phyloP scores from a whole-genome alignment of 2,329 filamentous ascomycete species.

The Colletotrichum tamarilloi region DNA sequence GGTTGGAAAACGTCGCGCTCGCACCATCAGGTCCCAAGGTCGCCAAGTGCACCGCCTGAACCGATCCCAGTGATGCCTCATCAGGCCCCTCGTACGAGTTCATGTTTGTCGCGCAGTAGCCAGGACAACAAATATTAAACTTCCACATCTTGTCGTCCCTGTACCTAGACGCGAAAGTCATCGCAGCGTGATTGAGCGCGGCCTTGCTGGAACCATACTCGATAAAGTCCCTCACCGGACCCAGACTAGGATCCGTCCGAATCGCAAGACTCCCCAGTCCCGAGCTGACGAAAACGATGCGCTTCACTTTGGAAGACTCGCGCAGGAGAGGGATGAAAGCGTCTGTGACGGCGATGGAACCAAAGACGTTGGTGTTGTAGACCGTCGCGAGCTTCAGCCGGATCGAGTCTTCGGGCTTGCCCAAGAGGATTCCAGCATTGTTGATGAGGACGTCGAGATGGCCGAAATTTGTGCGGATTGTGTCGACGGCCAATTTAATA shows the following conservation, averaged over 20 bases:
- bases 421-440: conserved; percentile 69
- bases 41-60: conserved; percentile 21
- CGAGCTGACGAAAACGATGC: conserved; percentile 27
- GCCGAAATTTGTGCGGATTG: conserved; percentile 58
- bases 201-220: conserved; percentile 31
- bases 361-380: conserved; percentile 71
- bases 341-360: conserved; percentile 63
- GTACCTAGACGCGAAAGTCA: conserved; percentile 14
- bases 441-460: conserved; percentile 70
- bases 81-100: conserved; percentile 4
- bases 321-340: conserved; percentile 50
- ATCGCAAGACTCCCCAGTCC: conserved; percentile 16
- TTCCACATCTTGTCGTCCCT: conserved; percentile 19
- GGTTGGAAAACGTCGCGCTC: conserved; percentile 13
- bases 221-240: background rate
- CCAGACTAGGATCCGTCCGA: background rate
- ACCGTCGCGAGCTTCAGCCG: conserved; percentile 61
- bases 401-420: conserved; percentile 62
- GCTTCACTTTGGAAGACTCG: conserved; percentile 3
- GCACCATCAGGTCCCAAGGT: conserved; percentile 19
- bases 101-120: conserved; percentile 28
- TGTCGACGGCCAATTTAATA: conserved; percentile 46
- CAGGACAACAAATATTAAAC: conserved; percentile 29
- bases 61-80: conserved; percentile 24
- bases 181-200: conserved; percentile 22